A percentile compares a stretch with the other conserved stretches of the same genome.
phyloP scores from a whole-genome alignment of 2,329 filamentous ascomycete species.

The Colletotrichum sidae region DNA sequence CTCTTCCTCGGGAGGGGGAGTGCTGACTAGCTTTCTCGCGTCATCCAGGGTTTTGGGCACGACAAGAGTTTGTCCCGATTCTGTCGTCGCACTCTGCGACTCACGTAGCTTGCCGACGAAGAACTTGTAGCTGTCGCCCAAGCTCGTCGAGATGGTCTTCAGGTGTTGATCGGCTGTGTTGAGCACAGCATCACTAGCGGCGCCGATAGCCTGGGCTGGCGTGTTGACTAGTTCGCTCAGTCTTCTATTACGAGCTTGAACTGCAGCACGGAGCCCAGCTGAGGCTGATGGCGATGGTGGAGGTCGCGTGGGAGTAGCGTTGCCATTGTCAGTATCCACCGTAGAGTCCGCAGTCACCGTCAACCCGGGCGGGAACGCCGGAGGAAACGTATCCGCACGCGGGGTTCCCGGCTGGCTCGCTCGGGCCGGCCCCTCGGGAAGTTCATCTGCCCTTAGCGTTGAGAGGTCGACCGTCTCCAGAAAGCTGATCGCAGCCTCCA shows the following conservation, averaged over 20 bases:
- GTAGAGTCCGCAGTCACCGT: slow-evolving; percentile 46
- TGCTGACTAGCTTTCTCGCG: slow-evolving; percentile 87
- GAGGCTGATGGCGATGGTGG: slow-evolving; percentile 49
- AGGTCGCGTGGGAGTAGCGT: slow-evolving; percentile 49
- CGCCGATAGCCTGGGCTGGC: slow-evolving; percentile 83
- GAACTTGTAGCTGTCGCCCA: slow-evolving; percentile 95
- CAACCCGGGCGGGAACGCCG: slow-evolving; percentile 63
- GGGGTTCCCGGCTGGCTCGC: slow-evolving; percentile 59
- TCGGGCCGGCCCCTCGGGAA: slow-evolving; percentile 75
- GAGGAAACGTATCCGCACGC: slow-evolving; percentile 67
- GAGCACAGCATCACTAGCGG: slow-evolving; percentile 85
- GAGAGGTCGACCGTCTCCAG: slow-evolving; percentile 95
- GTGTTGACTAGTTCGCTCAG: slow-evolving; percentile 89
- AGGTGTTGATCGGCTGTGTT: slow-evolving; percentile 91
- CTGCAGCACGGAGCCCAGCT: slow-evolving; percentile 55
- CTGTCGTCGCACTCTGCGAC: slow-evolving; percentile 60
- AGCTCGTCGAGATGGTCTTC: slow-evolving; percentile 89
- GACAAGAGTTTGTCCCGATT: slow-evolving; percentile 61
- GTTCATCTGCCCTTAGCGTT: slow-evolving; percentile 84
- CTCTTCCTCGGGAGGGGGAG: slow-evolving; percentile 72
- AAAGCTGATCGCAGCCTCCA: slow-evolving; percentile 95
- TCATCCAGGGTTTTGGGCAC: slow-evolving; percentile 94
- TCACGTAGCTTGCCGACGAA: slow-evolving; percentile 90
- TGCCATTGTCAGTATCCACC: slow-evolving; percentile 47
- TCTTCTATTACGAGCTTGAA: slow-evolving; percentile 74